Percentiles rank a stretch among this genome's conserved stretches.
Conservation (phyloP, 495 filamentous ascomycete species). For the Penicillium dipodomyicola region DNA sequence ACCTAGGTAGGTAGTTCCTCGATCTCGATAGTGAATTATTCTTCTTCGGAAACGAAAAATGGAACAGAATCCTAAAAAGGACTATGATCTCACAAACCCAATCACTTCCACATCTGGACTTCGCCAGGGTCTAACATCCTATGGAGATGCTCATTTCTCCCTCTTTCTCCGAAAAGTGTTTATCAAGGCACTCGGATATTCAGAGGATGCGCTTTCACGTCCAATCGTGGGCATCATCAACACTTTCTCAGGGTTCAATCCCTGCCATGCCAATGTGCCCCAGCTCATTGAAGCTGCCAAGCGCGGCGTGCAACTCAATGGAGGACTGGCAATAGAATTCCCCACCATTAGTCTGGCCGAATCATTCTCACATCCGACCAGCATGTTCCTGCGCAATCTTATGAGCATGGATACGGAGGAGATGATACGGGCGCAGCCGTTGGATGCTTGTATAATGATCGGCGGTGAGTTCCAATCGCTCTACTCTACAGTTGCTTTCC, state of each 20-base stretch:
- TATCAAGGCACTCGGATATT: constrained; percentile 67
- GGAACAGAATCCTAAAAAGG: constrained; percentile 26
- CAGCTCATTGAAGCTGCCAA: constrained; percentile 66
- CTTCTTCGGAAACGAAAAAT: background rate
- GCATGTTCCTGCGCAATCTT: constrained; percentile 66
- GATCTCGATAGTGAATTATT: background rate
- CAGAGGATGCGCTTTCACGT: constrained; percentile 61
- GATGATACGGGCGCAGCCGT: constrained; percentile 64
- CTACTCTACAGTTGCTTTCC: background rate
- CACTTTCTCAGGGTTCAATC: constrained; percentile 64
- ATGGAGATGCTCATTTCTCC: constrained; percentile 68
- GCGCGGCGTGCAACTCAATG: constrained; percentile 59
- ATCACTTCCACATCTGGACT: constrained; percentile 51
- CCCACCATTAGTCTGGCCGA: constrained; percentile 66
- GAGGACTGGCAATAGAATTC: constrained; percentile 63
- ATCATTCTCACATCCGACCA: constrained; percentile 60
- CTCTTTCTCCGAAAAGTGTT: constrained; percentile 69
- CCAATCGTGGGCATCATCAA: constrained; percentile 67
- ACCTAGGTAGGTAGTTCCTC: no score
- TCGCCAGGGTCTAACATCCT: constrained; percentile 60
- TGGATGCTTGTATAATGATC: constrained; percentile 63
- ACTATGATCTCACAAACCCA: constrained; percentile 54
- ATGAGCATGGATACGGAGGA: constrained; percentile 76
- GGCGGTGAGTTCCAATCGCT: constrained; percentile 47
- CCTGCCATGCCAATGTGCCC: constrained; percentile 65